These are phyloP conservation scores for Tanacetum coccineum DNA, from an alignment of 129 eudicot genomes.

Conservation along the genomic window DNA sequence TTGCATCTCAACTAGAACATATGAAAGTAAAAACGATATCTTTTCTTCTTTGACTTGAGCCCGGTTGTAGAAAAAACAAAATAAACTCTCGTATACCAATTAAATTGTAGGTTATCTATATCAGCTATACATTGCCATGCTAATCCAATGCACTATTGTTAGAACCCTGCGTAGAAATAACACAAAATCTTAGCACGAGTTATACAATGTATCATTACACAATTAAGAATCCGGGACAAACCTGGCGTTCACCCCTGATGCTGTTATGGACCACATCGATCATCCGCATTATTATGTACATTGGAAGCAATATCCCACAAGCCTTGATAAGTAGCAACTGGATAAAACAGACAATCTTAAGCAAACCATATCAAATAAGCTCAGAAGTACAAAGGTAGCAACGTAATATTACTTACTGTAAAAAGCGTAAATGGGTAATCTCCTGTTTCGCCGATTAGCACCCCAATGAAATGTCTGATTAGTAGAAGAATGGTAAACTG, in stretches of 20 bases:
- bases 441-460: constrained; percentile 44
- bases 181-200: constrained; percentile 4
- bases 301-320: constrained; percentile 68
- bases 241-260: constrained; percentile 46
- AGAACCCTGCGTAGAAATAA: constrained; percentile 31
- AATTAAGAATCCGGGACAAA: constrained; percentile 12
- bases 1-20: constrained; percentile 26
- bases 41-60: constrained; percentile 1
- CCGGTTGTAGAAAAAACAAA: not conserved
- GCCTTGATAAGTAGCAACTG: constrained; percentile 57
- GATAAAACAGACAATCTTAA: not conserved
- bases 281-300: constrained; percentile 63
- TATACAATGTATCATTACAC: not conserved
- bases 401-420: constrained; percentile 44
- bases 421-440: constrained; percentile 62
- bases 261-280: constrained; percentile 51
- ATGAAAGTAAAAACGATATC: constrained; percentile 6
- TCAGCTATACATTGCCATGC: constrained; percentile 27
- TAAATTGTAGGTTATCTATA: constrained; percentile 5
- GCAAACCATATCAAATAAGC: constrained; percentile 14
- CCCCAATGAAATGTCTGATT: constrained; percentile 55
- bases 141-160: constrained; percentile 16
- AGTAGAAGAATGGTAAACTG: constrained; percentile 74
- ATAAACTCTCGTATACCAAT: constrained; percentile 8
- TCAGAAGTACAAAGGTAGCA: not conserved